phyloP scores from a whole-genome alignment of 106 monocot species.

The Acorus calamus region DNA sequence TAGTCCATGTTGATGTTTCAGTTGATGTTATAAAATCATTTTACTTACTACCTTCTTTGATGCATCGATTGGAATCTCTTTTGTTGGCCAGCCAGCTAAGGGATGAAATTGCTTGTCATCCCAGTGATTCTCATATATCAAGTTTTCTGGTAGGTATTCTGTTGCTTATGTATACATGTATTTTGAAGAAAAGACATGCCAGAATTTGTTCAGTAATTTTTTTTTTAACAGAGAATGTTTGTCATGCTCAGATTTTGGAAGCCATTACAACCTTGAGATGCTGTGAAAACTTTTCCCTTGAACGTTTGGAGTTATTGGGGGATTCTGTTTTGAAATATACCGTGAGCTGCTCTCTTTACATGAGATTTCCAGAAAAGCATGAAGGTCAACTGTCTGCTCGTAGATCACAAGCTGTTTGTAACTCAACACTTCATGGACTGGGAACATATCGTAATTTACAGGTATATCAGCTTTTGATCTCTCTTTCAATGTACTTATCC shows the following conservation, averaged over 20 bases:
- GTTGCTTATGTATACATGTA: not conserved
- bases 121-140: conserved; percentile 26
- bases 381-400: conserved; percentile 64
- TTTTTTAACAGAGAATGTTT: not conserved
- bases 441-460: conserved; percentile 57
- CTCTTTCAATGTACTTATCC: not conserved
- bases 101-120: conserved; percentile 35
- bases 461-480: conserved; percentile 20
- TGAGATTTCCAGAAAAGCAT: conserved; percentile 60
- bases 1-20: conserved; percentile 62
- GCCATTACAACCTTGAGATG: conserved; percentile 79
- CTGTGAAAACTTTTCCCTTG: conserved; percentile 75
- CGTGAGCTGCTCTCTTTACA: conserved; percentile 60
- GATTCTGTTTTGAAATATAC: conserved; percentile 93
- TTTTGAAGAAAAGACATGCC: no score
- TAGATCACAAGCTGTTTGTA: conserved; percentile 51
- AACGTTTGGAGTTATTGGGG: conserved; percentile 84
- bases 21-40: conserved; percentile 56
- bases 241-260: conserved; percentile 65
- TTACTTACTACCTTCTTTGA: conserved; percentile 86
- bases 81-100: conserved; percentile 82
- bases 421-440: conserved; percentile 72
- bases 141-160: conserved; percentile 47
- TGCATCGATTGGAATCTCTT: conserved; percentile 80
- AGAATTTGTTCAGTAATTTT: not conserved